Base-by-base conservation (phyloP, 2,329 filamentous ascomycete genomes). In the Aspergillus hiratsukae region DNA sequence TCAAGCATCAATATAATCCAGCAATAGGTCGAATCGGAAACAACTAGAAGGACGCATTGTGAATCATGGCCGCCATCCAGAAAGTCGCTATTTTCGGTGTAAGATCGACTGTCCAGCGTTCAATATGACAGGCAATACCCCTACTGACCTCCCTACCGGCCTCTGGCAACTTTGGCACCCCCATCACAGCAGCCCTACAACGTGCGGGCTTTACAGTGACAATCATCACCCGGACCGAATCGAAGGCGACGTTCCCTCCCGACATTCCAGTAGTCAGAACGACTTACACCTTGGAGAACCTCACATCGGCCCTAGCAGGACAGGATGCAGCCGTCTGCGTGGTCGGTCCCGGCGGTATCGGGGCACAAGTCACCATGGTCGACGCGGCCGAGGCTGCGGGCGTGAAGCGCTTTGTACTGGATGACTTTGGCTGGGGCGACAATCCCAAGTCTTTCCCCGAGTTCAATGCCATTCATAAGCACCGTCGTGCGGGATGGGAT, bases 331-430 rank as follows among this genome's bases (percentile, higher is more conserved):
- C 87, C 19, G 67, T 87, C 28, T 74, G 75, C 1, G 72, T 78
- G 1, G 70, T 84, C 43, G 77, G 75, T 7, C 75, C 73, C 14
- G 61, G 62, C 2, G 72, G 72, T 23, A 66, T 78, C 10, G 68
- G 66, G 1, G 68, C 79, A 1, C 83, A 85, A 64, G 74, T 74
- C 49, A 72, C 72, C 14, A 72, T 87, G 48, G 76, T 87, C 48
- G 80, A 87, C 31, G 86, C 84, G 0, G 80, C 84, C 31, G 73
- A 83, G 28, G 78, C 78, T 3, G 83, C 83, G 1, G 82, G 83
- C 1, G 84, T 88, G 5, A 80, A 81, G 61, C 78, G 83, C 6
- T 86, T 85, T 65, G 78, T 86, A 1, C 83, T 85, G 1, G 83
- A 82, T 37, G 86, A 89, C 61, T 88, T 80, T 21, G 56, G 56